These are phyloP conservation scores for Globisporangium ultimum DNA, from an alignment of 352 stramenopile genomes.

Conservation along the genomic window DNA sequence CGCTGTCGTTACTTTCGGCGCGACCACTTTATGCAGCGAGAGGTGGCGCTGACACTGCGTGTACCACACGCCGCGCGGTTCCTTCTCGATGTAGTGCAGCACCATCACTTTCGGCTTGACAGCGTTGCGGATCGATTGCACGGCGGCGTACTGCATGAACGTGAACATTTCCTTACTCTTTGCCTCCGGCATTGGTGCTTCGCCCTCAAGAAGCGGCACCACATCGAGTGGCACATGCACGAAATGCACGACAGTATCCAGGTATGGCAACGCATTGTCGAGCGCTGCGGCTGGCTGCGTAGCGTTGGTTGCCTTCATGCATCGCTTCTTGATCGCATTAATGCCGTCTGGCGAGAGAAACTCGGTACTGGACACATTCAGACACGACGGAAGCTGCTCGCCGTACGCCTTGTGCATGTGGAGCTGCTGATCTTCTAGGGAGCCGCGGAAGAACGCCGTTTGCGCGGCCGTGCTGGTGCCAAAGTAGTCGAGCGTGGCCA, in stretches of 20 bases:
- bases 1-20: slow-evolving; percentile 14
- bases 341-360: slow-evolving; percentile 13
- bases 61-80: slow-evolving; percentile 38
- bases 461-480: slow-evolving; percentile 4
- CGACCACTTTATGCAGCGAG: slow-evolving; percentile 35
- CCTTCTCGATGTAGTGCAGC: slow-evolving; percentile 32
- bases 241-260: slow-evolving; percentile 26
- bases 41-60: slow-evolving; percentile 43
- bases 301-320: not conserved
- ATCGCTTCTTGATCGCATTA: not conserved
- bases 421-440: not conserved
- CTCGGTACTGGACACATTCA: slow-evolving; percentile 17
- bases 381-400: slow-evolving; percentile 15
- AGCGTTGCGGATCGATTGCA: slow-evolving; percentile 25
- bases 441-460: slow-evolving; percentile 2
- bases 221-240: slow-evolving; percentile 25
- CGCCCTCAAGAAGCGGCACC: slow-evolving; percentile 11
- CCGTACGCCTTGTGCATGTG: not conserved
- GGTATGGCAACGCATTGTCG: not conserved
- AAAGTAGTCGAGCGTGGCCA: slow-evolving; percentile 25
- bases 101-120: slow-evolving; percentile 29
- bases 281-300: too few relatives aligned
- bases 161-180: slow-evolving; percentile 23
- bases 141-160: slow-evolving; percentile 34
- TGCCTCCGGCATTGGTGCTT: not conserved